phyloP scores from a whole-genome alignment of 495 filamentous ascomycete genomes.

The Daldinia bambusicola region DNA sequence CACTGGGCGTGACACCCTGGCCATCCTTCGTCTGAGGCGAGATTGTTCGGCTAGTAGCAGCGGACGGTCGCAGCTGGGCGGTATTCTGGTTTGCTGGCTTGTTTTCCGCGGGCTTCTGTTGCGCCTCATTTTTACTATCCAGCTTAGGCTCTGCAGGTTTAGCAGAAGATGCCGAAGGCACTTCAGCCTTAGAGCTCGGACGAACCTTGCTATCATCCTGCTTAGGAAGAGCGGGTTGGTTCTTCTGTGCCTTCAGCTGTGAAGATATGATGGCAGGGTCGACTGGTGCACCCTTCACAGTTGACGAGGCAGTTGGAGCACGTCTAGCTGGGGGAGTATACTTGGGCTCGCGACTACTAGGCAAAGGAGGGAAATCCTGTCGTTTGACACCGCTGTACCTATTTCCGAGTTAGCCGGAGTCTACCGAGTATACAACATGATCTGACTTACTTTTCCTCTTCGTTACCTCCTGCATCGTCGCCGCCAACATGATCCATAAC shows the following conservation, averaged over 20 bases:
- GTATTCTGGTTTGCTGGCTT: conserved; percentile 49
- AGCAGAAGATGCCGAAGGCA: conserved; percentile 43
- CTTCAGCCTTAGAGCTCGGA: conserved; percentile 45
- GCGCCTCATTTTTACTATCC: conserved; percentile 45
- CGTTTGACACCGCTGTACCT: conserved; percentile 94
- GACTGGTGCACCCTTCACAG: conserved; percentile 75
- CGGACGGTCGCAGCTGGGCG: conserved; percentile 44
- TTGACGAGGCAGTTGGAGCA: conserved; percentile 76
- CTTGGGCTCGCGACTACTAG: conserved; percentile 70
- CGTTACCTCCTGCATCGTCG: conserved; percentile 70
- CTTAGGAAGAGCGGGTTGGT: conserved; percentile 55
- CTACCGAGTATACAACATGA: neutral
- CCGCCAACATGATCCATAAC: conserved; percentile 68
- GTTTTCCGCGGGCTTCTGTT: conserved; percentile 48
- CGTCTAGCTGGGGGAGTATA: conserved; percentile 91
- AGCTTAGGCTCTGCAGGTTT: conserved; percentile 41
- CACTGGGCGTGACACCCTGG: conserved; percentile 62
- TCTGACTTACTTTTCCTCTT: conserved; percentile 84
- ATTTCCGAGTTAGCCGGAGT: conserved; percentile 49
- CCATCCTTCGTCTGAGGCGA: conserved; percentile 55
- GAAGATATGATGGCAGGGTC: conserved; percentile 87
- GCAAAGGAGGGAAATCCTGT: conserved; percentile 71
- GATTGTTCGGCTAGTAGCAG: conserved; percentile 52
- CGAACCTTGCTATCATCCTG: conserved; percentile 54
- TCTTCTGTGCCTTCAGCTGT: conserved; percentile 65